These are phyloP conservation scores for Pleurotus platypus DNA, from an alignment of 768 basidiomycete genomes.

Conservation along the genomic window DNA sequence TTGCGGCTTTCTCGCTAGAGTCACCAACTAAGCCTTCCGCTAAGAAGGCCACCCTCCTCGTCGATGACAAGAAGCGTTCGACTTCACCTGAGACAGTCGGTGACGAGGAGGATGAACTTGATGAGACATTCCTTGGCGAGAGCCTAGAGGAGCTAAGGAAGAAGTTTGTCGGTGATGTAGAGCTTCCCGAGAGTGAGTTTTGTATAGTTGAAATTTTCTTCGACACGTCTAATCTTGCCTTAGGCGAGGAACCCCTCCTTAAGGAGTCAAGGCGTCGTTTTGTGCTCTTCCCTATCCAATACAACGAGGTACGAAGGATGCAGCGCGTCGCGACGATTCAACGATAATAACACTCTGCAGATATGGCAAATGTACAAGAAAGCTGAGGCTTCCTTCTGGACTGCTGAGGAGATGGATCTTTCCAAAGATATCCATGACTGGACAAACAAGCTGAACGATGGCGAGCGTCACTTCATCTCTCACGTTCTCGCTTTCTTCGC, in stretches of 20 bases:
- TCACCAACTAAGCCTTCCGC: conserved; percentile 20
- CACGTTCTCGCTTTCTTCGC: conserved; percentile 97
- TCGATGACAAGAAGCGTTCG: conserved; percentile 29
- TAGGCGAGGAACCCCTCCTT: conserved; percentile 78
- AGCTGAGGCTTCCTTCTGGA: conserved; percentile 93
- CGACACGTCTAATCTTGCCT: not conserved
- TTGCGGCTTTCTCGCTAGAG: conserved; percentile 28
- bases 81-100: conserved; percentile 22
- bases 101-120: conserved; percentile 10
- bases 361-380: conserved; percentile 97
- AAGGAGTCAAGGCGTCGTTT: conserved; percentile 77
- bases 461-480: conserved; percentile 87
- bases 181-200: conserved; percentile 42
- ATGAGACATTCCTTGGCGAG: conserved; percentile 12
- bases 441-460: conserved; percentile 73
- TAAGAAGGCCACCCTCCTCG: conserved; percentile 2
- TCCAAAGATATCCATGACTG: conserved; percentile 85
- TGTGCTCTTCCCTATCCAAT: conserved; percentile 92
- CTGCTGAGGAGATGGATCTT: conserved; percentile 88
- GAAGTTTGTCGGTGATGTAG: conserved; percentile 56
- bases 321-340: not conserved
- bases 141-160: conserved; percentile 34
- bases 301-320: conserved; percentile 63
- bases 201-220: not conserved
- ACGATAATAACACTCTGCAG: conserved; percentile 31